Evolutionary conservation across 2,329 filamentous ascomycete species (phyloP).

Genomic region (Tolypocladium guangdongense): DNA sequence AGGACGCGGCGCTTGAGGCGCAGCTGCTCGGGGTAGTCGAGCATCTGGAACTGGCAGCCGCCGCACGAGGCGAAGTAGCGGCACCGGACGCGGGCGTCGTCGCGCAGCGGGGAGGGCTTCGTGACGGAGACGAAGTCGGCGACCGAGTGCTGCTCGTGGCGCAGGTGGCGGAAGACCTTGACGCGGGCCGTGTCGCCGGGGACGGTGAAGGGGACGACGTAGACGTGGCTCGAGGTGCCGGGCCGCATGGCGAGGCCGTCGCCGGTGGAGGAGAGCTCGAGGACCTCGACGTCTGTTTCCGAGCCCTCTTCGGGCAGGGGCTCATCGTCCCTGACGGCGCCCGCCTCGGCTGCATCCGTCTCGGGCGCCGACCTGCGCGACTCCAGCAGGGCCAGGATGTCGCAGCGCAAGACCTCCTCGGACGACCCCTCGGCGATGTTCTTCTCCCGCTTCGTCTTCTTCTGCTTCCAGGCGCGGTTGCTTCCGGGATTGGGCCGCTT

Average conservation of each 20-base stretch:
- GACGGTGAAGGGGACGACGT: conserved; percentile 78
- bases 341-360: conserved; percentile 16
- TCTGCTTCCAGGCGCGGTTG: conserved; percentile 23
- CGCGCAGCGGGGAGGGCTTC: conserved; percentile 61
- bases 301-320: conserved; percentile 54
- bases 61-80: conserved; percentile 80
- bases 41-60: conserved; percentile 96
- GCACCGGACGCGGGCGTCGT: conserved; percentile 68
- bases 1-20: conserved; percentile 75
- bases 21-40: conserved; percentile 79
- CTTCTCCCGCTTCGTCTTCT: conserved; percentile 47
- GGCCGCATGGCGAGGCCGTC: conserved; percentile 74
- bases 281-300: conserved; percentile 73
- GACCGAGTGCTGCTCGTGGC: conserved; percentile 55
- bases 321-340: conserved; percentile 14
- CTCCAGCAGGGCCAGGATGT: conserved; percentile 46
- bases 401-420: conserved; percentile 56
- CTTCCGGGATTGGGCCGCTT: conserved; percentile 2
- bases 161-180: conserved; percentile 66
- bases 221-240: conserved; percentile 54
- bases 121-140: conserved; percentile 75
- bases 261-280: conserved; percentile 78
- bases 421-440: conserved; percentile 50
- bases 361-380: conserved; percentile 23
- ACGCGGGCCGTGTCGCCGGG: conserved; percentile 74